Base-by-base conservation (phyloP, 2,329 filamentous ascomycete species). In the Venturia carpophila region DNA sequence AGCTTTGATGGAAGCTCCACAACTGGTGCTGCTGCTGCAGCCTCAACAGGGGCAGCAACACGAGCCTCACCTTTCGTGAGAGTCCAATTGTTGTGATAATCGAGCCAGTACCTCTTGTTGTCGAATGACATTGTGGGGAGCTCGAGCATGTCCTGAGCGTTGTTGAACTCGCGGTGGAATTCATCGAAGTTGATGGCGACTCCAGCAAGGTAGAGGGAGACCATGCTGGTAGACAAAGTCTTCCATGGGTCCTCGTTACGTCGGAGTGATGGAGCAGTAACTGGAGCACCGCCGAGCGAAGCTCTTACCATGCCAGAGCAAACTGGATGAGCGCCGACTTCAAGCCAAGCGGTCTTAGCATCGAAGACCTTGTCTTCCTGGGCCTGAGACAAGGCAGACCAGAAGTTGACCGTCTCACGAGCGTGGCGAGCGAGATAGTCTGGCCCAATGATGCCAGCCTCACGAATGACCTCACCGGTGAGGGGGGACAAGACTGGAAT, bases 281-380 rank as follows among this genome's bases (percentile, higher is more conserved):
- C 78, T 34, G 82, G 83, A 11, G 79, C 76, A 6, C 77, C 74
- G 34, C 82, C 82, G 64, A 89, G 80, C 5, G 83, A 84, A 19
- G 84, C 82, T 77, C 87, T 88, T 68, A 90, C 82, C 81, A 91
- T 86, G 66, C 83, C 83, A 56, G 82, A 81, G 74, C 84, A 88
- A 17, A 91, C 83, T 0, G 88, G 87, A 70, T 90, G 86, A 45
- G 88, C 87, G n/a, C 89, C 89, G 68, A 91, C 77, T 73, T 92
- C 89, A 65, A 92, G 77, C 83, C 85, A 91, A 39, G 86, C 80
- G 6, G 87, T 88, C 75, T 86, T 84, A 68, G 86, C 84, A 67
- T 87, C 81, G 60, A 89, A 83, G 19, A 82, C 74, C 67, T 82
- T 82, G n/a, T 80, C 77, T 62, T 83, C 78, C 70, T 85, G 81